phyloP scores from a whole-genome alignment of 805 yeast genomes.

The Candida dajiaensis region DNA sequence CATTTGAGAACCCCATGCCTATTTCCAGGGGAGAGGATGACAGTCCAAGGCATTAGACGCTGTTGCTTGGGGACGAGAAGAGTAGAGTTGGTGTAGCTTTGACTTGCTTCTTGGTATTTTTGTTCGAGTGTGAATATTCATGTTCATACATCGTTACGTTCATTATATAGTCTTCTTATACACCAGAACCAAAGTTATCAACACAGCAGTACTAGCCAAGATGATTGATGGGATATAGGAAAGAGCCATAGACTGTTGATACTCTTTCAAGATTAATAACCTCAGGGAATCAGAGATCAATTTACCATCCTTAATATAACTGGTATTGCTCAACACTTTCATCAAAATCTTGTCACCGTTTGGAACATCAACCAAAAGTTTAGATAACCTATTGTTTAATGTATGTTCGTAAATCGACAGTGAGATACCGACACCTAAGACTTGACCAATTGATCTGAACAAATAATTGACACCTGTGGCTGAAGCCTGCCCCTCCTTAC shows the following conservation, averaged over 20 bases:
- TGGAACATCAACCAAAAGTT: conserved; percentile 7
- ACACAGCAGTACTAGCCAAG: background rate
- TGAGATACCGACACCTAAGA: conserved; percentile 32
- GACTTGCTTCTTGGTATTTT: too few species aligned
- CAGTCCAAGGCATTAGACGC: too few species aligned
- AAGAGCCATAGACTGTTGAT: background rate
- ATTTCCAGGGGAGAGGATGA: too few species aligned
- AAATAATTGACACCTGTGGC: conserved; percentile 38
- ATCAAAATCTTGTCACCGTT: background rate
- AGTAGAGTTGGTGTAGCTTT: too few species aligned
- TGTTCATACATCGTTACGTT: background rate
- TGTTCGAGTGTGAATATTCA: too few species aligned
- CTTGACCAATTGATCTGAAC: conserved; percentile 36
- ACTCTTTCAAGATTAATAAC: background rate
- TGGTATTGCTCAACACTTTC: background rate
- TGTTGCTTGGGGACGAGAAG: too few species aligned
- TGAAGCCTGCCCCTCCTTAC: conserved; percentile 33
- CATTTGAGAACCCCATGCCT: too few species aligned
- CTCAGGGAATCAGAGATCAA: background rate
- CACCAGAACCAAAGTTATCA: background rate
- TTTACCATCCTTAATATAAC: background rate
- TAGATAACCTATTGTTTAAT: background rate
- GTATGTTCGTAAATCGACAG: conserved; percentile 25
- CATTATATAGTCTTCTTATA: background rate
- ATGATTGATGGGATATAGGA: background rate